phyloP scores from a whole-genome alignment of 2,329 filamentous ascomycete genomes.

The Cucurbitaria berberidis region DNA sequence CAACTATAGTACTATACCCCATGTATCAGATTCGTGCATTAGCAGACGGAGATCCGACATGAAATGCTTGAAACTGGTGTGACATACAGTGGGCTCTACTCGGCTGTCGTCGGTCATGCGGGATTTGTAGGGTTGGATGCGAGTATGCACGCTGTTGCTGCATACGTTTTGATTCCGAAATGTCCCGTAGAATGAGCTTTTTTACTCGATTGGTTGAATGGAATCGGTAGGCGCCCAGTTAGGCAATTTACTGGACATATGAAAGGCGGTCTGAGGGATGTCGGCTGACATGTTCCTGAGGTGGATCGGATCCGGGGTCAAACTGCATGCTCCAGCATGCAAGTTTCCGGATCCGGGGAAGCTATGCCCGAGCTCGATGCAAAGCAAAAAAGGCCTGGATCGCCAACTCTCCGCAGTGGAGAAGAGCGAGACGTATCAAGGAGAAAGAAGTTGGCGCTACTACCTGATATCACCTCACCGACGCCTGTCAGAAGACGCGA shows the following conservation, averaged over 20 bases:
- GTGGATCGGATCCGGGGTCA: constrained; percentile 8
- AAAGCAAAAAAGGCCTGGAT: neutral
- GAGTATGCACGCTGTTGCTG: constrained; percentile 6
- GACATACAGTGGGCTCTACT: constrained; percentile 8
- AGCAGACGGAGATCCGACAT: constrained; percentile 3
- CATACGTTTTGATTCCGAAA: constrained; percentile 7
- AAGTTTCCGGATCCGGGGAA: neutral
- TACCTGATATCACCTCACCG: neutral
- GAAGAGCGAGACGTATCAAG: neutral
- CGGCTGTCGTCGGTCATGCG: constrained; percentile 33
- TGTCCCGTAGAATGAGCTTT: constrained; percentile 17
- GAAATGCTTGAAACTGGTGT: constrained; percentile 3
- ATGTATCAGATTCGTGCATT: constrained; percentile 8
- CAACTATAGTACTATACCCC: constrained; percentile 1
- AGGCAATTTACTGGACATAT: constrained; percentile 5
- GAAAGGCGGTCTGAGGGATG: constrained; percentile 14
- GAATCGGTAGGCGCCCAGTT: constrained; percentile 5
- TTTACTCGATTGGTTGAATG: constrained; percentile 23
- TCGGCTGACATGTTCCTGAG: constrained; percentile 24
- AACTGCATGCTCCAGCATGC: constrained; percentile 1
- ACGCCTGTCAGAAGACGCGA: neutral
- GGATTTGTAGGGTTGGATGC: constrained; percentile 14
- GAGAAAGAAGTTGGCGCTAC: neutral
- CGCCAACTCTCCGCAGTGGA: neutral
- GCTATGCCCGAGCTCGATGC: neutral